Percentiles rank a stretch among this genome's conserved stretches.
Evolutionary conservation across 495 filamentous ascomycete species (phyloP).

Genomic region (Trichocladium antarcticum): DNA sequence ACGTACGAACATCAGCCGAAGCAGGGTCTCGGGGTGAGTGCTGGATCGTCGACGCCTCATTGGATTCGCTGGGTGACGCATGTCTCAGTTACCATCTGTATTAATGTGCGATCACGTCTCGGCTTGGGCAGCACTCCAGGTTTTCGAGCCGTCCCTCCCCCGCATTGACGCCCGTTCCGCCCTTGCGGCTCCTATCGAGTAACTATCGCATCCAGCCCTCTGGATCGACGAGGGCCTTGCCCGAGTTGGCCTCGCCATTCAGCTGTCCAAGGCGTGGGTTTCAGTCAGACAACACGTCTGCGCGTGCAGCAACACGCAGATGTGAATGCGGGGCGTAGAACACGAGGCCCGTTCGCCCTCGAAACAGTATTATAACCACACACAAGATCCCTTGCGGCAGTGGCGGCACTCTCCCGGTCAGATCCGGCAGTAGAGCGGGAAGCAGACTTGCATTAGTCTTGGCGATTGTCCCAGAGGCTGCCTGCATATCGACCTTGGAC

Average conservation of each 20-base stretch:
- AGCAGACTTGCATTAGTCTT: not conserved
- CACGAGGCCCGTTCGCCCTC: not conserved
- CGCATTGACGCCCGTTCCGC: not conserved
- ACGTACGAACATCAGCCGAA: not conserved
- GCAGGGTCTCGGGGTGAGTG: not conserved
- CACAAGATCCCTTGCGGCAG: not conserved
- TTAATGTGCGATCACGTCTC: not conserved
- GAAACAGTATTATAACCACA: not conserved
- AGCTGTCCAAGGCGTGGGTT: not conserved
- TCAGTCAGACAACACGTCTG: not conserved
- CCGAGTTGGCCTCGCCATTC: not conserved
- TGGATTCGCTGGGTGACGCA: constrained; percentile 2
- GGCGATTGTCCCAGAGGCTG: not conserved
- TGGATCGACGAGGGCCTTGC: not conserved
- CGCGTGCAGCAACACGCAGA: not conserved
- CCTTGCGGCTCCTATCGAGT: not conserved
- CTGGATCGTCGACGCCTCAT: constrained; percentile 4
- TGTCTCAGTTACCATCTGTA: not conserved
- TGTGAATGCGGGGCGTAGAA: not conserved
- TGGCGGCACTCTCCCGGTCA: not conserved
- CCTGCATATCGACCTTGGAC: constrained; percentile 1
- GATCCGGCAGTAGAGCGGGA: not conserved
- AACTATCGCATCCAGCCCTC: not conserved
- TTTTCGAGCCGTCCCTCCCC: not conserved
- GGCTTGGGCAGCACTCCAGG: not conserved